Conservation (phyloP, 129 eudicot species). For the Artemisia tridentata region DNA sequence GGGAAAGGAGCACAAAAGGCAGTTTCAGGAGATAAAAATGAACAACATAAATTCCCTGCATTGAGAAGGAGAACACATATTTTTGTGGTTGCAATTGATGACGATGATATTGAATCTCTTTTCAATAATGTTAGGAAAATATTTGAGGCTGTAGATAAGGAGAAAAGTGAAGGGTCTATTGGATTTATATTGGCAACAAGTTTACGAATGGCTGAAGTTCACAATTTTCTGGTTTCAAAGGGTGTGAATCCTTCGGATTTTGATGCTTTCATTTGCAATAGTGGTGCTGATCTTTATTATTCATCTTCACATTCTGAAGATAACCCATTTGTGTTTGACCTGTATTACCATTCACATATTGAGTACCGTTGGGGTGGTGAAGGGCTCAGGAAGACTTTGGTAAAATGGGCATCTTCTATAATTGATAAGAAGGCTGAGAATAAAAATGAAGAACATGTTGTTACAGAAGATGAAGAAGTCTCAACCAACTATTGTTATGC, state of each 20-base stretch:
- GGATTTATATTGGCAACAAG: conserved; percentile 94
- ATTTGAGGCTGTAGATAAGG: conserved; percentile 74
- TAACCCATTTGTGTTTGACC: conserved; percentile 78
- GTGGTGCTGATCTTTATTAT: conserved; percentile 94
- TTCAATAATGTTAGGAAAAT: conserved; percentile 61
- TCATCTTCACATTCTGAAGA: conserved; percentile 77
- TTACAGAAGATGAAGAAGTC: conserved; percentile 84
- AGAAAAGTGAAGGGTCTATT: conserved; percentile 68
- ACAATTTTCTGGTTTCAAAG: conserved; percentile 58
- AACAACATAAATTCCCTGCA: conserved; percentile 80
- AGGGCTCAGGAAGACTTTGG: conserved; percentile 93
- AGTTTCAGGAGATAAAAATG: conserved; percentile 48
- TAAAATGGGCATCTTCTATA: conserved; percentile 73
- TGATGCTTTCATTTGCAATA: conserved; percentile 93
- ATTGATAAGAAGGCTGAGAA: conserved; percentile 59
- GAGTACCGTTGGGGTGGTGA: conserved; percentile 99
- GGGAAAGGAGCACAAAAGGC: conserved; percentile 41
- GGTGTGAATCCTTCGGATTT: conserved; percentile 74
- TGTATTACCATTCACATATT: conserved; percentile 89
- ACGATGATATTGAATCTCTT: conserved; percentile 47
- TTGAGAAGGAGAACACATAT: conserved; percentile 79
- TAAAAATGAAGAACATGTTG: conserved; percentile 54
- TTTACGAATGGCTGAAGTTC: conserved; percentile 66
- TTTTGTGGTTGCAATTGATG: conserved; percentile 82
- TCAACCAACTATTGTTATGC: conserved; percentile 92